Base-by-base conservation (phyloP, 116 monocot genomes). In the Zostera marina region DNA sequence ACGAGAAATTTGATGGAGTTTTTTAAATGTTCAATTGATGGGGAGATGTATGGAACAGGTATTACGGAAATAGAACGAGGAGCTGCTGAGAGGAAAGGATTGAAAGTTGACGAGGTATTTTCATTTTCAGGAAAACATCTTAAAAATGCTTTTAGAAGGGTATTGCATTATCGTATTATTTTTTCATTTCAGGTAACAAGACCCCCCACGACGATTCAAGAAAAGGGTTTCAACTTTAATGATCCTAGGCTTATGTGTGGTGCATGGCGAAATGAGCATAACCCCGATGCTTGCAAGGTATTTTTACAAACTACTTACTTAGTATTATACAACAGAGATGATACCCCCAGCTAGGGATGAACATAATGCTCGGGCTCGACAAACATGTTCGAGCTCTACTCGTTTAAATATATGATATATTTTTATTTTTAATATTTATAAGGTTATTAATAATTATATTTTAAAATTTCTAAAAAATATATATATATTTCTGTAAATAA, bases 1-100 rank as follows among this genome's bases (percentile, higher is more conserved):
- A 99, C 98, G 47, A 99, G 98, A 80, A 99, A 99, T 56, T 74
- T 87, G 32, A 99, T 99, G 98, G 98, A 90, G 63, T 99, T 99
- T 53, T 99, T 99, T 63, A 99, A 99, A 65, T 99, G 98, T 67
- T 99, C 98, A 56, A 99, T 99, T 76, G 86, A 83, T 75, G 98
- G 91, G 45, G 83, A 77, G 58, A 63, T 73, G 9, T 99, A 90
- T 77, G 98, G 98, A 62, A 91, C 81, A 75, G 91, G 98, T 32
- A 53, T 81, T 17, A 99, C 82, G 67, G 98, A 99, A 81, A 83
- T 76, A 68, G 98, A 99, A 66, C 76, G 65, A 65, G 98, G 86
- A 56, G 56, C 63, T 61, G 81, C 86, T 47, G 61, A 99, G 59
- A 80, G 87, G 43, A 74, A 59, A 68, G 98, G 91, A 40, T 23